A percentile compares a stretch with the other conserved stretches of the same genome.
phyloP scores from a whole-genome alignment of 345 rosid genomes.

The Leavenworthia alabamica region DNA sequence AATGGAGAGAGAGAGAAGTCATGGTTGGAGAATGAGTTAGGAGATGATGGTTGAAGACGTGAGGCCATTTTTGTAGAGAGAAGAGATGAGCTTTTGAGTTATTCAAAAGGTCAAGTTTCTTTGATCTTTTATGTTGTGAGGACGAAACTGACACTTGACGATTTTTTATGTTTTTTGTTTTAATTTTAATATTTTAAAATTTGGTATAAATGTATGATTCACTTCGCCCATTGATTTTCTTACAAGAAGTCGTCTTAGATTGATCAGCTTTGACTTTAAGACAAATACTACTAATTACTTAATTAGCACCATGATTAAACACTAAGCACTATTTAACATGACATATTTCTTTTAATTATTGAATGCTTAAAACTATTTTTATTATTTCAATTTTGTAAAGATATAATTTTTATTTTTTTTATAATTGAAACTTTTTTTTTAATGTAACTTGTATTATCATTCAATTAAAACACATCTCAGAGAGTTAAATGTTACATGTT shows the following conservation, averaged over 20 bases:
- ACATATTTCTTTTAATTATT: not conserved
- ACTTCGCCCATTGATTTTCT: not conserved
- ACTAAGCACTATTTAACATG: not conserved
- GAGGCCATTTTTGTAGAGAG: conserved; percentile 46
- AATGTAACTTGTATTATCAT: no score
- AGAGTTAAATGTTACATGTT: no score
- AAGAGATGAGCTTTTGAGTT: conserved; percentile 43
- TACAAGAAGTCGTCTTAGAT: not conserved
- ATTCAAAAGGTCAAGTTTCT: conserved; percentile 45
- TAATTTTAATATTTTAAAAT: not conserved
- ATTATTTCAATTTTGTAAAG: no score
- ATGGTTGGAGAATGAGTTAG: conserved; percentile 1
- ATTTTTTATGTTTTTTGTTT: no score
- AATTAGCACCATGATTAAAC: not conserved
- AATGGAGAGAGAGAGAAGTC: conserved; percentile 47
- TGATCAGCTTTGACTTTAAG: not conserved
- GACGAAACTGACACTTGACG: no score
- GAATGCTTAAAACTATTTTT: not conserved
- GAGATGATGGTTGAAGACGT: conserved; percentile 16
- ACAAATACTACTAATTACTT: not conserved
- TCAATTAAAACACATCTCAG: no score
- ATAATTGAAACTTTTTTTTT: no score
- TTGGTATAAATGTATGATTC: not conserved
- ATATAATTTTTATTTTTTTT: no score
- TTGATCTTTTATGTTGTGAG: not conserved